Base-by-base conservation (phyloP, 371 early-diverging fungal genomes). In the Mortierella sp. region DNA sequence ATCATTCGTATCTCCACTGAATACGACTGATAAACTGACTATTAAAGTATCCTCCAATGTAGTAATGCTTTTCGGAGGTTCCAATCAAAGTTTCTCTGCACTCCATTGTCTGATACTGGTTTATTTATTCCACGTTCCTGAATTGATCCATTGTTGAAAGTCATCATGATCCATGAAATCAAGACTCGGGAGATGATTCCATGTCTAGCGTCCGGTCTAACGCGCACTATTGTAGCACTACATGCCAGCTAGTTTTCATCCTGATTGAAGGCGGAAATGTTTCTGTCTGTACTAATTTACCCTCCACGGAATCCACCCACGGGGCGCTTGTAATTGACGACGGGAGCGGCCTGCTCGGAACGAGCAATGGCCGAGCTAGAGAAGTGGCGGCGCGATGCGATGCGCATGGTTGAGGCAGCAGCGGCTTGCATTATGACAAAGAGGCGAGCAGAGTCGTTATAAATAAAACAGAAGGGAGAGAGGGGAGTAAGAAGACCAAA, bases 221-320 rank as follows among this genome's bases (percentile, higher is more conserved):
- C 40, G 13, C 40, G 13, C 6, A 37, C 40, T 4, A 37, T 37
- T 37, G 40, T 37, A 37, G 40, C 40, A 37, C 6, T 37, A 37
- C 40, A 37, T 10, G 47, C 19, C 22, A 47, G n/a, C n/a, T n/a
- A n/a, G n/a, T 53, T 26, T 23, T 53, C 28, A 26, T 28, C 53
- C 53, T 26, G 53, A 9, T 28, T 26, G 28, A 28, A 53, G 15
- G 45, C 19, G 5, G 45, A 45, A 15, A 19, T 15, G 5, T 37
- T 15, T 45, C 19, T 10, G n/a, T 6, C 6, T 2, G 10, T 45
- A 35, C 9, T 35, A 53, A 28, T 53, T 79, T 79, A 79, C 80
- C 80, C 80, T 64, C 80, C 80, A 70, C 80, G 80, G 80, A 79
- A 79, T 69, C 74, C 80, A 61, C 80, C 80, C 47, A 79, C 65